Base-by-base conservation (phyloP, 441 rosid species). In the Mallotus repandus region DNA sequence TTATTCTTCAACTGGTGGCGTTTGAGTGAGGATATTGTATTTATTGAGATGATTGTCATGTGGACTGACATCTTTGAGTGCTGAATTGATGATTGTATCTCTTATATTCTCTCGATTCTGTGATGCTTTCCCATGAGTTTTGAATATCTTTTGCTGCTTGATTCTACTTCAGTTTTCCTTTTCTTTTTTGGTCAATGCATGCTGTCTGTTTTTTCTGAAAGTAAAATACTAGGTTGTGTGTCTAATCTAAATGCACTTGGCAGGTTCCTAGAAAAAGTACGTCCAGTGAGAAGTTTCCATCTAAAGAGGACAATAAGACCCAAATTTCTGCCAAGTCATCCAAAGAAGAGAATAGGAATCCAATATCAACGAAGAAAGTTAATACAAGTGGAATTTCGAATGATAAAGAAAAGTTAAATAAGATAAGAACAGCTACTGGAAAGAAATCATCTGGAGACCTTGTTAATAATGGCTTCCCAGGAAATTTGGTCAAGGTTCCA, bases 231-330 rank as follows among this genome's bases (percentile, higher is more conserved):
- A 49, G 50, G 14, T 55, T 63, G 16, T 55, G 18, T 21, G 15
- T 70, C 61, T 62, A 32, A 49, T 62, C n/a, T 29, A 53, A 38
- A 49, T 74, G 67, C 76, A 67, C 78, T 73, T 78, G 29, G 73
- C 84, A 96, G 99, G 85, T 84, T 62, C 92, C 97, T 1, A 82
- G 97, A 76, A 96, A 84, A 83, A 89, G 97, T 77, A 79, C 82
- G 52, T 86, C 98, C 7, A 88, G 88, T 53, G 96, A 91, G 78
- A 87, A 84, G 80, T 65, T 80, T 72, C 79, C 85, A 54, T 72
- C 86, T 50, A 85, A 85, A 78, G 98, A 88, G 61, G 97, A 91
- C 49, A 81, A 57, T 69, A 84, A 85, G 86, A 74, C 72, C 59
- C 88, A 77, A 62, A 46, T 68, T 61, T 81, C 88, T 70, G 63